Evolutionary conservation across 2,329 filamentous ascomycete genomes (phyloP).

Genomic region (Escovopsis sp.): DNA sequence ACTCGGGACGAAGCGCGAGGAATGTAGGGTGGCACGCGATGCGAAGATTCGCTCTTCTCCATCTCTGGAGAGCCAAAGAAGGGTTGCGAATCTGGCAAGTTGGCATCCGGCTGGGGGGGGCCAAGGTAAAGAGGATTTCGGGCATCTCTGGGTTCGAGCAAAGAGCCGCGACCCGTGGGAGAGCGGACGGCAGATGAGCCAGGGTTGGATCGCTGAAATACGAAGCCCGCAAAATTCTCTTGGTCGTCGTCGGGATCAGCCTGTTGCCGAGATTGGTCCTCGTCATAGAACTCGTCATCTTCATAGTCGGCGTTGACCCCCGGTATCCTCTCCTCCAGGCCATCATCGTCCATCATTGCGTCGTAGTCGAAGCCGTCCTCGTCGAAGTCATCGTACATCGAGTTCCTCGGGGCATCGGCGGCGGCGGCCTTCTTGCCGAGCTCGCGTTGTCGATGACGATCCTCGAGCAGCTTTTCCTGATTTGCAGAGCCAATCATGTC

Average conservation of each 20-base stretch:
- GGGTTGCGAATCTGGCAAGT: no score
- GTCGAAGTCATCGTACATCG: slow-evolving; percentile 46
- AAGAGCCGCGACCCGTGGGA: slow-evolving; percentile 31
- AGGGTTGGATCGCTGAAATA: slow-evolving; percentile 40
- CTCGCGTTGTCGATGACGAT: slow-evolving; percentile 53
- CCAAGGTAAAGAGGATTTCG: slow-evolving; percentile 7
- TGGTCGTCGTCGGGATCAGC: slow-evolving; percentile 40
- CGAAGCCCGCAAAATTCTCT: slow-evolving; percentile 46
- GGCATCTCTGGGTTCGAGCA: slow-evolving; percentile 39
- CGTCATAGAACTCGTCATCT: slow-evolving; percentile 26
- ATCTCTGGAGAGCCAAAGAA: no score
- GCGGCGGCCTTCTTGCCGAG: slow-evolving; percentile 40
- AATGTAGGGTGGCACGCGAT: no score
- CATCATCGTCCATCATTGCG: slow-evolving; percentile 50
- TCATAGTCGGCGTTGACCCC: slow-evolving; percentile 36
- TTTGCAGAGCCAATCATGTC: slow-evolving; percentile 60
- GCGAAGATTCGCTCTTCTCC: no score
- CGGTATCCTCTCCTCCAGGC: slow-evolving; percentile 52
- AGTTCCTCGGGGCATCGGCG: slow-evolving; percentile 28
- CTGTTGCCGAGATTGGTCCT: slow-evolving; percentile 19
- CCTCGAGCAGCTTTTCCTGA: slow-evolving; percentile 56
- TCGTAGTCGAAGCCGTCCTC: slow-evolving; percentile 47
- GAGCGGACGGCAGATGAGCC: slow-evolving; percentile 32
- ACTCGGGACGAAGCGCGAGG: no score
- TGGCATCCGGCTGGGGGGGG: no score